These are phyloP conservation scores for Tricholoma sp. DNA, from an alignment of 768 basidiomycete genomes.

Conservation along the genomic window DNA sequence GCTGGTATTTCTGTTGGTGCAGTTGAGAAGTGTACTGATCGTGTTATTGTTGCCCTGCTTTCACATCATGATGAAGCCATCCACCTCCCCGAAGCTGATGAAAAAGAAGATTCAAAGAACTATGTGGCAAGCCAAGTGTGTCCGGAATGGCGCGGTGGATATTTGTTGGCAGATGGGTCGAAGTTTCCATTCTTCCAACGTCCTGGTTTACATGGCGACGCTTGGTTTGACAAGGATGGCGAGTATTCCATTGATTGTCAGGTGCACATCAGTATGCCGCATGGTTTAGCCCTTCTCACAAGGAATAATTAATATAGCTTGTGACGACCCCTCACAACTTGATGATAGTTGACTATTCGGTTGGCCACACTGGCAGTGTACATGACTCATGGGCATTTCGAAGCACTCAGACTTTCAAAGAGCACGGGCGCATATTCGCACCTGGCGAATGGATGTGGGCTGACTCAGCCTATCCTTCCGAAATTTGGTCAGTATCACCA, in stretches of 20 bases:
- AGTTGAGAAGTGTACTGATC: background rate
- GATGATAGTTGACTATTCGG: background rate
- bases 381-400: background rate
- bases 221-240: slow-evolving; percentile 15
- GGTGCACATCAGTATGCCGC: background rate
- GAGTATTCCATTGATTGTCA: slow-evolving; percentile 6
- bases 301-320: background rate
- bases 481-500: background rate
- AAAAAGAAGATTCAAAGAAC: background rate
- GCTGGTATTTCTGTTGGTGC: background rate
- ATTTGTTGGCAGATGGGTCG: slow-evolving; percentile 20
- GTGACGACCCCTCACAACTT: background rate
- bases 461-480: background rate
- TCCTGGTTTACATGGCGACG: slow-evolving; percentile 20
- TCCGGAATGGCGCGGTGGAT: slow-evolving; percentile 3
- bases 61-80: slow-evolving; percentile 2
- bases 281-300: background rate
- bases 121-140: background rate
- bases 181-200: slow-evolving; percentile 17
- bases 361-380: slow-evolving; percentile 1
- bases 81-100: background rate
- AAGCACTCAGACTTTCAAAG: background rate
- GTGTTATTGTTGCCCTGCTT: background rate
- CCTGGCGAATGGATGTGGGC: background rate
- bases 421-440: background rate